Evolutionary conservation across 257 asterid species (phyloP).

Genomic region (Solanum ossicruentum): DNA sequence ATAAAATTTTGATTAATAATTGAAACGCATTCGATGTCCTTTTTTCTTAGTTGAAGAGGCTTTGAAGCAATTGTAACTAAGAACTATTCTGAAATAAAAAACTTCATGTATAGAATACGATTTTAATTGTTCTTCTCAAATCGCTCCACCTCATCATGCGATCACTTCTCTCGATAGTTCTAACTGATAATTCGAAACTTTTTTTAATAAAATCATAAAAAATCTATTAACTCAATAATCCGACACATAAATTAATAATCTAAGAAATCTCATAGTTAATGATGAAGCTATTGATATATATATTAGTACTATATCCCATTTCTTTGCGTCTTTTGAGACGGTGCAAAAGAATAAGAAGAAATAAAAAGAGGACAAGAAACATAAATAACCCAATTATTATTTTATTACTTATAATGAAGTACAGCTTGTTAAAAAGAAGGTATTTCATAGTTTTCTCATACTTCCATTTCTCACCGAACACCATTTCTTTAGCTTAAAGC

Average conservation of each 20-base stretch:
- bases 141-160: too few relatives aligned
- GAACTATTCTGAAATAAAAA: too few relatives aligned
- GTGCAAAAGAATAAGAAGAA: background rate
- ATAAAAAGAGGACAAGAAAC: background rate
- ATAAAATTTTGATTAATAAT: background rate
- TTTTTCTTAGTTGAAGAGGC: background rate
- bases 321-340: background rate
- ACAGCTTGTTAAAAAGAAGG: background rate
- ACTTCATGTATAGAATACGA: too few relatives aligned
- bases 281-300: background rate
- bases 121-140: too few relatives aligned
- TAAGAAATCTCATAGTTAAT: background rate
- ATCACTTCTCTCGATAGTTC: too few relatives aligned
- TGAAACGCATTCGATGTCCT: background rate
- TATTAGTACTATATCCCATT: background rate
- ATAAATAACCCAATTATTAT: background rate
- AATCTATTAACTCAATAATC: too few relatives aligned
- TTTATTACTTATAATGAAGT: background rate
- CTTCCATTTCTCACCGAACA: constrained; percentile 9
- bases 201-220: too few relatives aligned
- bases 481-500: constrained; percentile 42
- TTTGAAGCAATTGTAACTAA: too few relatives aligned
- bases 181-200: too few relatives aligned
- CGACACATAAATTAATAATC: too few relatives aligned
- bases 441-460: constrained; percentile 21